Evolutionary conservation across 148 eudicot species (phyloP).

Genomic region (Limonium bicolor): DNA sequence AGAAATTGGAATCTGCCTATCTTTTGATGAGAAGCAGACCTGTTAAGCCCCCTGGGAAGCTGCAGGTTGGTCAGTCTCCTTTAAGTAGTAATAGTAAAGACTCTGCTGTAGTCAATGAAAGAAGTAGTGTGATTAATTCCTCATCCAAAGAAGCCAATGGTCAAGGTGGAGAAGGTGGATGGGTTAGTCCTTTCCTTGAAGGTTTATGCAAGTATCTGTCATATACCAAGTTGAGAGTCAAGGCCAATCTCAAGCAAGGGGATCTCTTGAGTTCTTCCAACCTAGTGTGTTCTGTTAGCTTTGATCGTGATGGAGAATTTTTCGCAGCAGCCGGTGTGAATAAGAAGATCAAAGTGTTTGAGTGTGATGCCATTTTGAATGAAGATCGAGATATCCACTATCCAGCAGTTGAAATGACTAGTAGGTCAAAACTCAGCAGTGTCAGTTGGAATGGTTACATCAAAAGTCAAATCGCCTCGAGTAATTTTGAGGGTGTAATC

Average conservation of each 20-base stretch:
- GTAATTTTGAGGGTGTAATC: slow-evolving; percentile 92
- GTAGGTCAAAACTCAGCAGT: slow-evolving; percentile 86
- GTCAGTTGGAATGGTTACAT: slow-evolving; percentile 96
- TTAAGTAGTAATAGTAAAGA: slow-evolving; percentile 58
- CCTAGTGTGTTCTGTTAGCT: slow-evolving; percentile 79
- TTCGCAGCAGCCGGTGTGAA: slow-evolving; percentile 97
- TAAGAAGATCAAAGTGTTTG: slow-evolving; percentile 93
- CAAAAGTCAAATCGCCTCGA: slow-evolving; percentile 94
- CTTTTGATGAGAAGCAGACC: slow-evolving; percentile 54
- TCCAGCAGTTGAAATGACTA: slow-evolving; percentile 80
- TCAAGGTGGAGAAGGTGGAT: slow-evolving; percentile 37
- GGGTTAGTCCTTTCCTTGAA: slow-evolving; percentile 79
- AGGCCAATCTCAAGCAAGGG: slow-evolving; percentile 91
- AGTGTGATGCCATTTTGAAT: slow-evolving; percentile 49
- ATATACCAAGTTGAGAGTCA: slow-evolving; percentile 50
- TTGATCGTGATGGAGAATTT: slow-evolving; percentile 88
- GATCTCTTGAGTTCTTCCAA: slow-evolving; percentile 86
- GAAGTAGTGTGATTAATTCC: slow-evolving; percentile 46
- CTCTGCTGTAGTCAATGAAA: slow-evolving; percentile 43
- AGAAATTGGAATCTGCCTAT: slow-evolving; percentile 83
- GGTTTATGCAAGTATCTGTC: slow-evolving; percentile 85
- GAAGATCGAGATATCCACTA: slow-evolving; percentile 83
- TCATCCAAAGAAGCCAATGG: slow-evolving; percentile 21
- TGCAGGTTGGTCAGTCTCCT: slow-evolving; percentile 28
- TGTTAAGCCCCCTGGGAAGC: slow-evolving; percentile 28